These are phyloP conservation scores for Inga leiocalycina DNA, from an alignment of 306 rosid species.

Conservation along the genomic window DNA sequence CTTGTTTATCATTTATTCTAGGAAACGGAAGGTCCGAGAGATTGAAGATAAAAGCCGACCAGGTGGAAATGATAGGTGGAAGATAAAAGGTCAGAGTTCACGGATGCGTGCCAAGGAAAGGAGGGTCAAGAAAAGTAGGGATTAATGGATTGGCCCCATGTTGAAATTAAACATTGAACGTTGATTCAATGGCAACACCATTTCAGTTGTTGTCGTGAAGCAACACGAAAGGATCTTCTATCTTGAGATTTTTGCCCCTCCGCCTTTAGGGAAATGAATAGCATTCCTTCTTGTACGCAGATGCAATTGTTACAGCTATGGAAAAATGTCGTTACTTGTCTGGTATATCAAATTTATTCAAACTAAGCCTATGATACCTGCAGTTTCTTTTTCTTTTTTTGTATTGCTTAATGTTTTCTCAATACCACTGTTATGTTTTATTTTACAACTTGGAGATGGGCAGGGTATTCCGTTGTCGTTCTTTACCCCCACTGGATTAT, in stretches of 20 bases:
- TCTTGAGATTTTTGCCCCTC: not conserved
- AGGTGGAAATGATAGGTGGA: slow-evolving; percentile 82
- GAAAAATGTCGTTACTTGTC: not conserved
- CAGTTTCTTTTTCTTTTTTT: not conserved
- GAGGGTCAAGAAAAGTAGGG: slow-evolving; percentile 71
- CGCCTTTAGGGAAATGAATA: not conserved
- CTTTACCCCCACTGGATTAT: not conserved
- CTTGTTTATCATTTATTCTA: slow-evolving; percentile 32
- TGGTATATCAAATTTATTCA: not conserved
- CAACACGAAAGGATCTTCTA: not conserved
- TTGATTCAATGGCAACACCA: not conserved
- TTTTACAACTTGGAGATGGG: not conserved
- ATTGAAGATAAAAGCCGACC: slow-evolving; percentile 74
- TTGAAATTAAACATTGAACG: not conserved
- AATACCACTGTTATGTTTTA: not conserved
- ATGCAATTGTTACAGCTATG: not conserved
- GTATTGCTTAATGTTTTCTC: not conserved
- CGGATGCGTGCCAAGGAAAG: slow-evolving; percentile 73
- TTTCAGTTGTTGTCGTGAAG: not conserved
- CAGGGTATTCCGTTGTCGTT: not conserved
- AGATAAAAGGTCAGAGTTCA: slow-evolving; percentile 59
- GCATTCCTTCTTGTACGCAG: slow-evolving; percentile 12
- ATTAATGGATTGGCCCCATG: slow-evolving; percentile 17
- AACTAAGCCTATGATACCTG: not conserved
- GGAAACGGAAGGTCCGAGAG: slow-evolving; percentile 81